Conservation (phyloP, 306 rosid species). For the Vigna hirtella region DNA sequence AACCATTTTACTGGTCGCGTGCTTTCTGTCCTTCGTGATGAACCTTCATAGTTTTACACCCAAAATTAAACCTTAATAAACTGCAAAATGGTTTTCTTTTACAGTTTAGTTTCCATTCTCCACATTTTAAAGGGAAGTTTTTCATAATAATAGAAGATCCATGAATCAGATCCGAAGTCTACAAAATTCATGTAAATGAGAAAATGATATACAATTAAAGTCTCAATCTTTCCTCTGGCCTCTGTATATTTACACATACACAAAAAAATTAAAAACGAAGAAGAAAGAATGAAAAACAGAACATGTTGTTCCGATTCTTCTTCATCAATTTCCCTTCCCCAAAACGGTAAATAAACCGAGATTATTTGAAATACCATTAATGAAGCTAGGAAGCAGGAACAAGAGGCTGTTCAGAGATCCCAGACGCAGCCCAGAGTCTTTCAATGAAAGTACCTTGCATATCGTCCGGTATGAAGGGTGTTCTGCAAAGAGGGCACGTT, state of each 20-base stretch:
- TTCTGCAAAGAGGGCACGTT: slow-evolving; percentile 88
- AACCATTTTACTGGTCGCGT: not conserved
- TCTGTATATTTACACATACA: slow-evolving; percentile 36
- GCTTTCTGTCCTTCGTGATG: not conserved
- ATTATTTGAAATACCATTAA: not conserved
- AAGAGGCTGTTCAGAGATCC: slow-evolving; percentile 62
- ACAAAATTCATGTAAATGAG: slow-evolving; percentile 33
- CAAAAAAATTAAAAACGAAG: not conserved
- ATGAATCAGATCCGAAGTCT: slow-evolving; percentile 29
- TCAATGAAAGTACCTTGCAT: slow-evolving; percentile 62
- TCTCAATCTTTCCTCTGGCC: slow-evolving; percentile 19
- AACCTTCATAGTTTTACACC: not conserved
- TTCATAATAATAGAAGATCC: not conserved
- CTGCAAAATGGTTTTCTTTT: not conserved
- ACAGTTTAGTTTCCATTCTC: not conserved
- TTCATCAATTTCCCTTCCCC: not conserved
- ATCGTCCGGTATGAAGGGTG: slow-evolving; percentile 65
- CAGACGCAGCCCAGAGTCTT: slow-evolving; percentile 75
- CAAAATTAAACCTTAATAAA: not conserved
- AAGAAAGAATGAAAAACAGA: not conserved
- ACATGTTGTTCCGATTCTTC: not conserved
- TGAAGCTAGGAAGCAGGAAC: slow-evolving; percentile 38
- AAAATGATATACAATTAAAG: slow-evolving; percentile 34
- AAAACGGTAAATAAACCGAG: too few species aligned
- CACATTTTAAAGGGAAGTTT: not conserved